phyloP scores from a whole-genome alignment of 495 filamentous ascomycete genomes.

The Hyaloscypha hepaticicola region DNA sequence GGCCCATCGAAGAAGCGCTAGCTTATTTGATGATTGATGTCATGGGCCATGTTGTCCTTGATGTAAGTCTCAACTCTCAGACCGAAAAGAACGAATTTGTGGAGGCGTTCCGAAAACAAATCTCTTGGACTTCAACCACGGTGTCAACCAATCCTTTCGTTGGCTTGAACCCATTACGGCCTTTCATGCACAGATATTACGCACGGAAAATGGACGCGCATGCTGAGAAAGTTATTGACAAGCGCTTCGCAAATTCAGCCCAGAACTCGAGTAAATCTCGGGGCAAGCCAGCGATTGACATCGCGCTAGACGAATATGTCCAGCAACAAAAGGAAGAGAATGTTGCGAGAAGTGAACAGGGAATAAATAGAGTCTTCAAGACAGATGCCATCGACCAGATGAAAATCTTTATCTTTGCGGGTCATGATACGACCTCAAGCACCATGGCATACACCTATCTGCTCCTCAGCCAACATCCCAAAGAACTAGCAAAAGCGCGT shows the following conservation, averaged over 20 bases:
- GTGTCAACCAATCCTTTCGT: constrained; percentile 27
- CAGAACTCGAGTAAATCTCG: constrained; percentile 5
- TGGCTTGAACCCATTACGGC: constrained; percentile 20
- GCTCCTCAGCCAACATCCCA: constrained; percentile 33
- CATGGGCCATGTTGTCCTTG: constrained; percentile 39
- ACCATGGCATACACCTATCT: constrained; percentile 36
- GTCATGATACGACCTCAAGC: constrained; percentile 40
- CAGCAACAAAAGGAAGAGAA: not conserved
- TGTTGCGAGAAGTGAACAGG: constrained; percentile 17
- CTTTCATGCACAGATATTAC: constrained; percentile 33
- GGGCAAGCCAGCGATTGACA: constrained; percentile 32
- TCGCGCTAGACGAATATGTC: constrained; percentile 33
- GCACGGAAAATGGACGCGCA: constrained; percentile 34
- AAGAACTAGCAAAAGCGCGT: constrained; percentile 28
- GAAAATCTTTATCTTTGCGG: constrained; percentile 42
- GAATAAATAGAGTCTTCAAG: constrained; percentile 22
- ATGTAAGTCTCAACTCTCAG: constrained; percentile 34
- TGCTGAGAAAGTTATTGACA: constrained; percentile 33
- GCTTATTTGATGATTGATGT: constrained; percentile 72
- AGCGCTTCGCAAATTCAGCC: constrained; percentile 27
- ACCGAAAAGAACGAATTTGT: constrained; percentile 35
- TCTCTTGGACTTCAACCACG: constrained; percentile 21
- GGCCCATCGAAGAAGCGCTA: constrained; percentile 62
- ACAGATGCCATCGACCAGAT: constrained; percentile 33
- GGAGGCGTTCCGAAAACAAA: constrained; percentile 30